phyloP scores from a whole-genome alignment of 768 basidiomycete genomes.

The Astraeus odoratus region DNA sequence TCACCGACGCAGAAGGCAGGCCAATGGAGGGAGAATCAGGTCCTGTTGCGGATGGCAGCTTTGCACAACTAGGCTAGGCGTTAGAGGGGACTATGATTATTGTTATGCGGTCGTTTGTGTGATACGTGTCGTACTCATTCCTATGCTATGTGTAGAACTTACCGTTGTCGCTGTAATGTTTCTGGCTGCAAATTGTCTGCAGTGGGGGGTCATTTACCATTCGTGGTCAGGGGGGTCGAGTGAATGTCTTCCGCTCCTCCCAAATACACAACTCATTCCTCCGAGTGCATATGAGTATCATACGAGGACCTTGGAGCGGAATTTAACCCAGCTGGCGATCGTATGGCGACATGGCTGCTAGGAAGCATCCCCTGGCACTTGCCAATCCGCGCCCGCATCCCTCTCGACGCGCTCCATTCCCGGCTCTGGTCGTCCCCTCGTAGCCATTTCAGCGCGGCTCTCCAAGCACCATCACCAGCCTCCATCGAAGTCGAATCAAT shows the following conservation, averaged over 20 bases:
- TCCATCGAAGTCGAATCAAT: slow-evolving; percentile 29
- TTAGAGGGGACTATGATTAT: slow-evolving; percentile 19
- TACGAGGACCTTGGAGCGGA: background rate
- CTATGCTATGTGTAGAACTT: slow-evolving; percentile 1
- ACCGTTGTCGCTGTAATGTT: slow-evolving; percentile 4
- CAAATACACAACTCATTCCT: too few relatives aligned
- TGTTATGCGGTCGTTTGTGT: slow-evolving; percentile 14
- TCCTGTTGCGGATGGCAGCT: slow-evolving; percentile 49
- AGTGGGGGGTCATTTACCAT: too few relatives aligned
- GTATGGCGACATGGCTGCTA: slow-evolving; percentile 23
- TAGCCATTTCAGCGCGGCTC: slow-evolving; percentile 18
- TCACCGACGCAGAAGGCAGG: slow-evolving; percentile 44
- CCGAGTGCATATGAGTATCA: background rate
- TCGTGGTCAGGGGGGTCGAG: too few relatives aligned
- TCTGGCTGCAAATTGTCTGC: too few relatives aligned
- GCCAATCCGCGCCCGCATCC: slow-evolving; percentile 11
- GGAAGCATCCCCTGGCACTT: slow-evolving; percentile 9
- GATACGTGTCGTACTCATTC: background rate
- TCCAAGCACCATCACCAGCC: slow-evolving; percentile 28
- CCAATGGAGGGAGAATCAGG: slow-evolving; percentile 46
- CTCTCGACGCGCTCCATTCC: slow-evolving; percentile 9
- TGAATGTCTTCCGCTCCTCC: too few relatives aligned
- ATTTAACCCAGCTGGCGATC: too few relatives aligned
- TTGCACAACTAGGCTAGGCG: slow-evolving; percentile 41
- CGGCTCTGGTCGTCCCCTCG: slow-evolving; percentile 14